Conservation (phyloP, 2,329 filamentous ascomycete genomes). For the Beauveria sp. region DNA sequence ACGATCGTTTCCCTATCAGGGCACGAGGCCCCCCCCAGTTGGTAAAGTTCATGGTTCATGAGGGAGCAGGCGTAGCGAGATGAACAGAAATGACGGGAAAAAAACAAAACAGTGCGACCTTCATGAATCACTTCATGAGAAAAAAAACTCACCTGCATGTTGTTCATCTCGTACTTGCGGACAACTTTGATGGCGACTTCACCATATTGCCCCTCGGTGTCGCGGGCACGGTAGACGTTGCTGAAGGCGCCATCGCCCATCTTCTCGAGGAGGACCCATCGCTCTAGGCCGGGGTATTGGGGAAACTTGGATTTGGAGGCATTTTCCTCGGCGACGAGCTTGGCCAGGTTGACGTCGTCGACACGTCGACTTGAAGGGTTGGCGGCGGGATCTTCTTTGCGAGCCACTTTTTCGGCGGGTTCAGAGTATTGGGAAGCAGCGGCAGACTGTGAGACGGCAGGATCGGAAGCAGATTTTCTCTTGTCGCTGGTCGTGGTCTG, state of each 20-base stretch:
- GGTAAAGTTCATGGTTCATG: slow-evolving; percentile 36
- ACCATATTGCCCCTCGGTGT: slow-evolving; percentile 60
- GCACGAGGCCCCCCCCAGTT: slow-evolving; percentile 37
- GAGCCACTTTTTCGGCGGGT: slow-evolving; percentile 46
- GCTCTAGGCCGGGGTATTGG: slow-evolving; percentile 36
- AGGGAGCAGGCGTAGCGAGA: slow-evolving; percentile 9
- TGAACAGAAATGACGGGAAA: slow-evolving; percentile 5
- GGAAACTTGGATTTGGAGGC: slow-evolving; percentile 80
- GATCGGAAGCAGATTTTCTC: slow-evolving; percentile 44
- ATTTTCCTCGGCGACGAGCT: slow-evolving; percentile 86
- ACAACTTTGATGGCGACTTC: slow-evolving; percentile 98
- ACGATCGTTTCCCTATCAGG: slow-evolving; percentile 73
- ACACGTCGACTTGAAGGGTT: slow-evolving; percentile 27
- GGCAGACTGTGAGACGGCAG: slow-evolving; percentile 59
- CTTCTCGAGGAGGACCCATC: slow-evolving; percentile 85
- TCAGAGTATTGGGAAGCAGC: slow-evolving; percentile 56
- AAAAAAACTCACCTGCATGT: slow-evolving; percentile 75
- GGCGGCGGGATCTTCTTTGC: slow-evolving; percentile 20
- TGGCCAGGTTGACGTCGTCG: slow-evolving; percentile 66
- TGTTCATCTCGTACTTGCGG: slow-evolving; percentile 98
- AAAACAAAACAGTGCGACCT: slow-evolving; percentile 6
- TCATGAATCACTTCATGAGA: slow-evolving; percentile 13
- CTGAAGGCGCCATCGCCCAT: slow-evolving; percentile 98
- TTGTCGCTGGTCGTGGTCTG: slow-evolving; percentile 47
- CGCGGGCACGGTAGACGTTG: slow-evolving; percentile 88